Evolutionary conservation across 1,284 basidiomycete genomes (phyloP).

Genomic region (Cerioporus squamosus): DNA sequence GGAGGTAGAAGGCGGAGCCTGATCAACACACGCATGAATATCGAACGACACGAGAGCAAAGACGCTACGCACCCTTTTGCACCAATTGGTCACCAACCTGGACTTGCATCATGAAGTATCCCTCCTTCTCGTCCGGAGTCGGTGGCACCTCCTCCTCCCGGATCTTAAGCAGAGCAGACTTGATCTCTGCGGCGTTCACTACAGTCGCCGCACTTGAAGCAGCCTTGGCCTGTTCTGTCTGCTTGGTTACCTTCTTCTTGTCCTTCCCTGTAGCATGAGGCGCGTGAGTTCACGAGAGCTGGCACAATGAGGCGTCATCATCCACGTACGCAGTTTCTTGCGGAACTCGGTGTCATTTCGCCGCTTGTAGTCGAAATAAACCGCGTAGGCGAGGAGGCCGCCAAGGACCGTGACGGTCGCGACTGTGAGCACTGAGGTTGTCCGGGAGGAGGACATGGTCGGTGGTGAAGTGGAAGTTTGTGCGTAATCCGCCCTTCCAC

Average conservation of each 20-base stretch:
- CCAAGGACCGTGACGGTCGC: conserved; percentile 68
- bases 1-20: conserved; percentile 80
- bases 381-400: conserved; percentile 77
- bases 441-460: conserved; percentile 35
- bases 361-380: conserved; percentile 96
- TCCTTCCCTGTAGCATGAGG: conserved; percentile 75
- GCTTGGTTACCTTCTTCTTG: conserved; percentile 87
- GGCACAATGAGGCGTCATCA: conserved; percentile 8
- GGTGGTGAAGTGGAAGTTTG: conserved; percentile 30
- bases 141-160: conserved; percentile 69
- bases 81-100: conserved; percentile 87
- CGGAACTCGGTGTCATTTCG: conserved; percentile 90
- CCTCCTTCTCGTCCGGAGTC: conserved; percentile 77
- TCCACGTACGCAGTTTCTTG: conserved; percentile 80
- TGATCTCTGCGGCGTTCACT: conserved; percentile 56
- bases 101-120: conserved; percentile 92
- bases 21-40: not conserved
- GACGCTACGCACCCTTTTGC: conserved; percentile 63
- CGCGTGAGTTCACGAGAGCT: not conserved
- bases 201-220: conserved; percentile 44
- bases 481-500: conserved; percentile 12
- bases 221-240: conserved; percentile 59
- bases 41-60: not conserved
- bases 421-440: conserved; percentile 52
- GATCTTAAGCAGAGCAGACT: conserved; percentile 63